phyloP scores from a whole-genome alignment of 805 yeast genomes.

The Sungouiella blattae region DNA sequence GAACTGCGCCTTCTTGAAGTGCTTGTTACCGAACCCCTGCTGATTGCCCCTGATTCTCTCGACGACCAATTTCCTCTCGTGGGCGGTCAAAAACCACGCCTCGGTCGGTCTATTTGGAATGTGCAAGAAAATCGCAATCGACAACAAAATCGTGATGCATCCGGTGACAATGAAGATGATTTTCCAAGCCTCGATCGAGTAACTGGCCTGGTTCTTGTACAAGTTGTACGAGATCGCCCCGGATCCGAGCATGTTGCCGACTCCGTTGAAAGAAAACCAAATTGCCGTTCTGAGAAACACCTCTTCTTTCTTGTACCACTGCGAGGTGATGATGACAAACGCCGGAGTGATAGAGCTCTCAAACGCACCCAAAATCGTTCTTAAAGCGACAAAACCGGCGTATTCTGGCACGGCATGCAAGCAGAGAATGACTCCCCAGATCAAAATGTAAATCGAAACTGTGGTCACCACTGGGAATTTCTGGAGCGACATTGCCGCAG shows the following conservation, averaged over 20 bases:
- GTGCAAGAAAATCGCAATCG: slow-evolving; percentile 27
- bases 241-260: slow-evolving; percentile 22
- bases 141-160: slow-evolving; percentile 20
- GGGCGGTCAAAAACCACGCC: slow-evolving; percentile 33
- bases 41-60: slow-evolving; percentile 24
- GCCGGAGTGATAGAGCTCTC: slow-evolving; percentile 10
- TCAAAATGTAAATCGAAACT: slow-evolving; percentile 5
- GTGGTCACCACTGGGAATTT: slow-evolving; percentile 4
- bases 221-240: slow-evolving; percentile 55
- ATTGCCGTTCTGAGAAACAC: slow-evolving; percentile 29
- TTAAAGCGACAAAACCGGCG: slow-evolving; percentile 9
- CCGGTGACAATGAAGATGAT: slow-evolving; percentile 31
- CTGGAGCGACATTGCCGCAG: slow-evolving; percentile 7
- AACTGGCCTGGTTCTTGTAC: slow-evolving; percentile 34
- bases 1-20: slow-evolving; percentile 35
- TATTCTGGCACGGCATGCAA: slow-evolving; percentile 7
- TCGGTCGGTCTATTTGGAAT: slow-evolving; percentile 29
- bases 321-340: slow-evolving; percentile 43
- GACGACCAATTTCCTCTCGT: slow-evolving; percentile 17
- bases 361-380: slow-evolving; percentile 9
- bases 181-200: slow-evolving; percentile 41
- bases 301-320: slow-evolving; percentile 49
- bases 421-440: slow-evolving; percentile 11
- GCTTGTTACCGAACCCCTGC: slow-evolving; percentile 42
- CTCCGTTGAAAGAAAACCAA: slow-evolving; percentile 34